Percentiles rank a stretch among this genome's conserved stretches.
Conservation (phyloP, 2,329 filamentous ascomycete genomes). For the Fusarium tjaetaba region DNA sequence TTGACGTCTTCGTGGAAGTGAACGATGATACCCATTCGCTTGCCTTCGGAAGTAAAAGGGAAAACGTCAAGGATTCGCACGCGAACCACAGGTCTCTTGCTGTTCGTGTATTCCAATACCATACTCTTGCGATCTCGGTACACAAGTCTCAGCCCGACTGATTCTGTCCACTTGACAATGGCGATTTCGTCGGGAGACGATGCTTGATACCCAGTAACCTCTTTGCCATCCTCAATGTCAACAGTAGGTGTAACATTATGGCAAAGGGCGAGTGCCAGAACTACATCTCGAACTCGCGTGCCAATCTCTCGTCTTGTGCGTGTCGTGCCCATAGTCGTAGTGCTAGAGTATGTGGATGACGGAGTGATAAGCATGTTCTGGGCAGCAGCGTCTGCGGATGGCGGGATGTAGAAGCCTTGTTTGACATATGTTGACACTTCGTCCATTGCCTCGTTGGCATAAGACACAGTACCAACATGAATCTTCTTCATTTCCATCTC, state of each 20-base stretch:
- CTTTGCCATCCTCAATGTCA: constrained; percentile 82
- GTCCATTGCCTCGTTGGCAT: constrained; percentile 98
- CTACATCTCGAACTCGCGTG: constrained; percentile 89
- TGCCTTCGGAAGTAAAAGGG: constrained; percentile 97
- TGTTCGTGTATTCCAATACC: constrained; percentile 79
- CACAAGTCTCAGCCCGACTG: constrained; percentile 84
- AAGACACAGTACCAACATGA: constrained; percentile 96
- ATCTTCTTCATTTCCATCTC: constrained; percentile 99
- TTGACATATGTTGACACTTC: constrained; percentile 88
- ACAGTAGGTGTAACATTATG: constrained; percentile 91
- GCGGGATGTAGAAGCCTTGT: constrained; percentile 77
- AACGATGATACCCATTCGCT: constrained; percentile 97
- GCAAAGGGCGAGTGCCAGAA: constrained; percentile 90
- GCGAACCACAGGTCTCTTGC: constrained; percentile 78
- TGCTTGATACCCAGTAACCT: constrained; percentile 89
- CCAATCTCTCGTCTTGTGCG: constrained; percentile 93
- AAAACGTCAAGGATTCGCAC: constrained; percentile 94
- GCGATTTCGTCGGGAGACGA: constrained; percentile 98
- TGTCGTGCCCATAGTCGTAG: constrained; percentile 71
- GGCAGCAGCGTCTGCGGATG: constrained; percentile 56
- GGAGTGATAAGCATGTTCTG: constrained; percentile 74
- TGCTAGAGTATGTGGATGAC: constrained; percentile 74
- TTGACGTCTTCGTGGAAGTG: constrained; percentile 74
- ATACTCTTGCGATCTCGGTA: constrained; percentile 90
- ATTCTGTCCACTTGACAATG: constrained; percentile 95